Conservation (phyloP, 23 red algal genomes). For the Cyanidium caldarium region DNA sequence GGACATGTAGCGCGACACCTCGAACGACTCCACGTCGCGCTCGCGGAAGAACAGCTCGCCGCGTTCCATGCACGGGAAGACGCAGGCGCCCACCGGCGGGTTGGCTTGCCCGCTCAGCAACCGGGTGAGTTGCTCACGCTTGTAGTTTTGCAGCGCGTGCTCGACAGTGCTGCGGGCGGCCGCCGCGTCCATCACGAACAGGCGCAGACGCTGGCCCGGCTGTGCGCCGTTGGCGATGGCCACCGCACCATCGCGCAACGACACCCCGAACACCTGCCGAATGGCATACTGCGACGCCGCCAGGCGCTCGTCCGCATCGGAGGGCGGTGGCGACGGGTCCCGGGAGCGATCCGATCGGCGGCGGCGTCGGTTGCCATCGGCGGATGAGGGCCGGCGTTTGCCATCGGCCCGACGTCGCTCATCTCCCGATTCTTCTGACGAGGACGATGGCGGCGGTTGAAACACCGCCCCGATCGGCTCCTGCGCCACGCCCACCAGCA, state of each 20-base stretch:
- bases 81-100: constrained; percentile 38
- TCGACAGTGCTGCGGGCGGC: constrained; percentile 21
- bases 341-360: too few species aligned
- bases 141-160: constrained; percentile 28
- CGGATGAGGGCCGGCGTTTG: too few species aligned
- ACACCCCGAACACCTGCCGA: constrained; percentile 19
- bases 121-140: constrained; percentile 30
- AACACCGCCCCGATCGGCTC: too few species aligned
- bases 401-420: too few species aligned
- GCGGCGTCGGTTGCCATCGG: too few species aligned
- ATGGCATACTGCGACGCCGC: constrained; percentile 19
- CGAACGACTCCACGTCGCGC: constrained; percentile 11
- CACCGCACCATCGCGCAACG: not conserved
- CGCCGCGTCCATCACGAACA: constrained; percentile 27
- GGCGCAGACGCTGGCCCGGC: constrained; percentile 31
- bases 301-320: constrained; percentile 4
- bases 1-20: too few species aligned
- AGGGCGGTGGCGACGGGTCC: too few species aligned
- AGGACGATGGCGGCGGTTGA: too few species aligned
- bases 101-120: constrained; percentile 40
- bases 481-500: constrained; percentile 24
- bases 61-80: constrained; percentile 21
- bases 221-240: constrained; percentile 18
- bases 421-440: too few species aligned
- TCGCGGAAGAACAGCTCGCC: constrained; percentile 30